These are phyloP conservation scores for Raffaelea albimanens DNA, from an alignment of 2,329 filamentous ascomycete genomes.

Conservation along the genomic window DNA sequence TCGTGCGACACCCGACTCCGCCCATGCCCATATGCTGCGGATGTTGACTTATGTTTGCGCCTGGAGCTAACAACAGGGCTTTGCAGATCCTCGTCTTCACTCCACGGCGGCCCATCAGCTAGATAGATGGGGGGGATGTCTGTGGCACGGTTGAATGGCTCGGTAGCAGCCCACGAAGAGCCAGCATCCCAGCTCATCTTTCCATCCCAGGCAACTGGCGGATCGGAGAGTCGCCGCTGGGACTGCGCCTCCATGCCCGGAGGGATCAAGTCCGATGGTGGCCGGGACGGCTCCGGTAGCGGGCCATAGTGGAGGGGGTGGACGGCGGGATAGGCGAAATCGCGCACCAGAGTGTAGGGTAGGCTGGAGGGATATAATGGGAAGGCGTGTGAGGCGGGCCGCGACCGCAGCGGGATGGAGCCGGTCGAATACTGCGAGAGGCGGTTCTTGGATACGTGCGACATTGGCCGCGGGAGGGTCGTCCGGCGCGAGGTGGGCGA, in stretches of 20 bases:
- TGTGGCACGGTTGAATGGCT: slow-evolving; percentile 50
- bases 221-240: slow-evolving; percentile 75
- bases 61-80: slow-evolving; percentile 80
- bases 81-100: slow-evolving; percentile 89
- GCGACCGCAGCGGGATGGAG: slow-evolving; percentile 61
- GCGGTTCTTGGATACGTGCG: slow-evolving; percentile 70
- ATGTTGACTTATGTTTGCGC: slow-evolving; percentile 72
- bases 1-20: slow-evolving; percentile 37
- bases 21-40: slow-evolving; percentile 35
- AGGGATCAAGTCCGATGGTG: slow-evolving; percentile 74
- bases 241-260: slow-evolving; percentile 38
- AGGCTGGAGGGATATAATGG: slow-evolving; percentile 79
- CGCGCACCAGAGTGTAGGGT: slow-evolving; percentile 80
- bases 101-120: slow-evolving; percentile 83
- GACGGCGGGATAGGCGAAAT: slow-evolving; percentile 80
- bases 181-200: slow-evolving; percentile 47
- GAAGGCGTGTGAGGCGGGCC: slow-evolving; percentile 73
- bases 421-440: slow-evolving; percentile 74
- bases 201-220: slow-evolving; percentile 65
- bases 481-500: slow-evolving; percentile 48
- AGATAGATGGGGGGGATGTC: slow-evolving; percentile 77
- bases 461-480: slow-evolving; percentile 56
- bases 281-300: slow-evolving; percentile 60
- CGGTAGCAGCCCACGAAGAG: slow-evolving; percentile 36
- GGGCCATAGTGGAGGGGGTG: slow-evolving; percentile 93